Conservation (phyloP, 352 stramenopile species). For the Phytophthora sp. region DNA sequence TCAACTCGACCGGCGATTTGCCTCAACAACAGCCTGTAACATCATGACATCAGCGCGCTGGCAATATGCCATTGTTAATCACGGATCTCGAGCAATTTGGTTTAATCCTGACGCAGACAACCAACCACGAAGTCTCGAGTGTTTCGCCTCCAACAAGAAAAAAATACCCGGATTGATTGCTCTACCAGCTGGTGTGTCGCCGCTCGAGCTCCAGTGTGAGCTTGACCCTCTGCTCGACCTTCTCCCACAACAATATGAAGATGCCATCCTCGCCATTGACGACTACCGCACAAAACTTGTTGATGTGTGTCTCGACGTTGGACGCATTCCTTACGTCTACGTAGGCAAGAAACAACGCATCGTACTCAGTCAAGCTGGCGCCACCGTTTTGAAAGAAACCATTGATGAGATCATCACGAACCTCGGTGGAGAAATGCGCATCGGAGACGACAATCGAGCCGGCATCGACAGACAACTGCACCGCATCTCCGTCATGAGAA, state of each 20-base stretch:
- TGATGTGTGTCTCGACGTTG: constrained; percentile 49
- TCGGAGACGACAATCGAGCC: constrained; percentile 82
- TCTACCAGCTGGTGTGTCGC: neutral
- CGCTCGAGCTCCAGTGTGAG: constrained; percentile 40
- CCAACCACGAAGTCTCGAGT: constrained; percentile 39
- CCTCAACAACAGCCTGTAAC: neutral
- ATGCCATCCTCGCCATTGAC: constrained; percentile 31
- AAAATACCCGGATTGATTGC: no score
- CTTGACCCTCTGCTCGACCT: constrained; percentile 43
- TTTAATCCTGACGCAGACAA: constrained; percentile 38
- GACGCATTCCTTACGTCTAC: constrained; percentile 41
- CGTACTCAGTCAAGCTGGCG: constrained; percentile 24
- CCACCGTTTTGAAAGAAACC: constrained; percentile 47
- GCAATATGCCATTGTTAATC: constrained; percentile 25
- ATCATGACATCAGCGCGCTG: constrained; percentile 37
- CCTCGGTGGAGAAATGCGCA: constrained; percentile 51
- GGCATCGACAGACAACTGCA: constrained; percentile 78
- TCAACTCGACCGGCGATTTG: no score
- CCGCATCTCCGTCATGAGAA: constrained; percentile 78
- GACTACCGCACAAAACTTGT: constrained; percentile 36
- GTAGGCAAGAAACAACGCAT: constrained; percentile 37
- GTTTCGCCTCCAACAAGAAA: constrained; percentile 14
- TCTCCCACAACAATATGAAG: constrained; percentile 31
- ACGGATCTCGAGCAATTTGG: constrained; percentile 33
- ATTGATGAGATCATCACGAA: constrained; percentile 57